Evolutionary conservation across 306 rosid species (phyloP), one percentile per base, ranked within the genome.

Genomic region (Dryas octopetala): DNA sequence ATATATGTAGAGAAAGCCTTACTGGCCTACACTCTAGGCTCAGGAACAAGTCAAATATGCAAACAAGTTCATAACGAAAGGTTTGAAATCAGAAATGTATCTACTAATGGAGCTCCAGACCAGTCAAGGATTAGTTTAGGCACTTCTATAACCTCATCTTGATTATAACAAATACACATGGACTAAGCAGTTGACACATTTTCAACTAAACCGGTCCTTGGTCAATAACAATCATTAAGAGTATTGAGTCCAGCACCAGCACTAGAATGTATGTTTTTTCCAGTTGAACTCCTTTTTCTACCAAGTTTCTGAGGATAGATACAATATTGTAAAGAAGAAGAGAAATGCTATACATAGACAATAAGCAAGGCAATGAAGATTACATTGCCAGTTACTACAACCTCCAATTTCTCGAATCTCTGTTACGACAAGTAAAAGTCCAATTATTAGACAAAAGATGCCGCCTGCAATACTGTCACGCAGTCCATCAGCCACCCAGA

Each of bases 361-460:
- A 59, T 66, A 76, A 45, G 65, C 71, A 59, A 77, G 45, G 74
- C 79, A 77, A 26, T 67, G 73, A 74, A 43, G 73, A 66, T 16
- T 70, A 48, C 67, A 76, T 43, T 10, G 9, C 41, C 78, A 74
- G 38, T 74, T 66, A 68, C 62, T 48, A 55, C 54, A 48, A 26
- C 77, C 77, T 55, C 78, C 60, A 44, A 53, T 64, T 59, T 54
- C 78, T 44, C 76, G 64, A 71, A 80, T 4, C 72, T 73, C 77
- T 26, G 73, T 57, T 17, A 82, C 58, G 12, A 79, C 43, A 41
- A 82, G 46, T 62, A 67, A 47, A 66, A 85, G 70, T 49, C 65
- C 81, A 47, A 85, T 66, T 44, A 71, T 7, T 1, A 85, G 83
- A 74, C 86, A 85, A 77, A 82, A 41, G 70, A 85, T 60, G 70